Conservation (phyloP, 2,329 filamentous ascomycete species). For the Aspergillus fischeri region DNA sequence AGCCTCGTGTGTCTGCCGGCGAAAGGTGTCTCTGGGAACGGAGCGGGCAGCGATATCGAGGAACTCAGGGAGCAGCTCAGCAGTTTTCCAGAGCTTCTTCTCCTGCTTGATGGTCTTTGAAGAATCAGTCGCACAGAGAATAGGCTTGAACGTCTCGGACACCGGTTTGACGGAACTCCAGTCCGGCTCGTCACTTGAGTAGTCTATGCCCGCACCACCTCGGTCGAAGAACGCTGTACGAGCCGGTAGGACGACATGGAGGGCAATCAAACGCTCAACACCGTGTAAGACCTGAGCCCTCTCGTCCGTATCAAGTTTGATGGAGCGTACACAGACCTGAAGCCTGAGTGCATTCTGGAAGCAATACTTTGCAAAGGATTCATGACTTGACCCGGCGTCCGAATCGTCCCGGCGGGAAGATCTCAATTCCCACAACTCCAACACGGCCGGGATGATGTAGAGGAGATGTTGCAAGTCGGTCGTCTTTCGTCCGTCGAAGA, state of each 20-base stretch:
- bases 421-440: conserved; percentile 37
- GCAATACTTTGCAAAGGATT: conserved; percentile 31
- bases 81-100: conserved; percentile 26
- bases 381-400: conserved; percentile 33
- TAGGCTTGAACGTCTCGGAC: conserved; percentile 33
- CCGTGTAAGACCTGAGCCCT: conserved; percentile 27
- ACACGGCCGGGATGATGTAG: conserved; percentile 28
- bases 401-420: conserved; percentile 31
- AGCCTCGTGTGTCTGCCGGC: conserved; percentile 43
- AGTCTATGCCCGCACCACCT: conserved; percentile 31
- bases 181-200: conserved; percentile 31
- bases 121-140: conserved; percentile 26
- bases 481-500: conserved; percentile 24
- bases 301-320: conserved; percentile 29
- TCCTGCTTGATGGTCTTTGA: conserved; percentile 8
- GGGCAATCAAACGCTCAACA: conserved; percentile 35
- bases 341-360: conserved; percentile 34
- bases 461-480: conserved; percentile 33
- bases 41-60: conserved; percentile 46
- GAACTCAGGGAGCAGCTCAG: conserved; percentile 37
- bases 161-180: conserved; percentile 33
- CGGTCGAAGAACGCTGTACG: conserved; percentile 35
- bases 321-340: conserved; percentile 23
- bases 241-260: conserved; percentile 40
- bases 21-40: conserved; percentile 41